phyloP scores from a whole-genome alignment of 169 alveolate genomes.

The Plasmodium malariae region DNA sequence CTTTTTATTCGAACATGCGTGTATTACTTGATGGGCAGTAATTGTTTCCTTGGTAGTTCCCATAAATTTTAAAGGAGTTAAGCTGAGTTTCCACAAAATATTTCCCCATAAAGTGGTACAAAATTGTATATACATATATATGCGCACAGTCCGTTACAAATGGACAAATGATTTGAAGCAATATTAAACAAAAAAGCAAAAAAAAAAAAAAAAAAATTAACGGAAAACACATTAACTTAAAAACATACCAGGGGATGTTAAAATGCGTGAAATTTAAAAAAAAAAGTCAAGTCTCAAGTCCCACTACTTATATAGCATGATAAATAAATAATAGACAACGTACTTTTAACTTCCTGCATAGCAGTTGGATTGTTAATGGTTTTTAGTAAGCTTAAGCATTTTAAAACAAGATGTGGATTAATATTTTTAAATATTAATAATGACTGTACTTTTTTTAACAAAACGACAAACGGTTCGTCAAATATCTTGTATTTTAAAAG shows the following conservation, averaged over 20 bases:
- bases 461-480: constrained; percentile 41
- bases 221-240: neutral
- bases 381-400: constrained; percentile 8
- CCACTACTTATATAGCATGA: constrained; percentile 18
- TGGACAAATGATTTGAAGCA: no score
- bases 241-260: neutral
- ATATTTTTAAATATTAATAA: constrained; percentile 57
- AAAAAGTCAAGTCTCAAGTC: no score
- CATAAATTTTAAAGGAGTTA: no score
- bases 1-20: no score
- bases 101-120: no score
- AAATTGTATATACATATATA: no score
- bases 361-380: constrained; percentile 23
- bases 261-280: no score
- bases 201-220: constrained; percentile 12
- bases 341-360: constrained; percentile 37
- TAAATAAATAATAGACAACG: constrained; percentile 25
- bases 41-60: no score
- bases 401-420: constrained; percentile 40
- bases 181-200: neutral
- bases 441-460: constrained; percentile 51
- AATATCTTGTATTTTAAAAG: constrained; percentile 30
- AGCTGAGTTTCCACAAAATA: no score
- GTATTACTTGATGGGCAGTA: no score
- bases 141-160: no score